phyloP scores from a whole-genome alignment of 306 rosid species.

The Amphicarpaea edgeworthii region DNA sequence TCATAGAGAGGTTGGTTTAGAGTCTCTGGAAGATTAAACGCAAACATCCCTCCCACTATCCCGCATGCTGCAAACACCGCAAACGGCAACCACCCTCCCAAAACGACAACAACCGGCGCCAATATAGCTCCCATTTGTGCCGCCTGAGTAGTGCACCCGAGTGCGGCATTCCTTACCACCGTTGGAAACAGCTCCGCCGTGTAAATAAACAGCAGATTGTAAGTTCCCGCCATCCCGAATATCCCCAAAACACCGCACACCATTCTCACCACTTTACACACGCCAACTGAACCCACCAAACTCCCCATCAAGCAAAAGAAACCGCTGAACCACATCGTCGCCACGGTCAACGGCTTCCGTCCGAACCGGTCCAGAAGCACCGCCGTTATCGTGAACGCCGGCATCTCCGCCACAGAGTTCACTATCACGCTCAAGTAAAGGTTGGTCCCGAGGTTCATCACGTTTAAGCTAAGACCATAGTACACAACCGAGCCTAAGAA shows the following conservation, averaged over 20 bases:
- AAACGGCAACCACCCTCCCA: conserved; percentile 77
- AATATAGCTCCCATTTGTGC: conserved; percentile 87
- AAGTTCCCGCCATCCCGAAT: conserved; percentile 93
- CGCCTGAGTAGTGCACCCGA: conserved; percentile 77
- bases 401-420: conserved; percentile 89
- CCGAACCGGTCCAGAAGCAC: conserved; percentile 66
- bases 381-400: conserved; percentile 80
- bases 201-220: conserved; percentile 78
- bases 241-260: conserved; percentile 80
- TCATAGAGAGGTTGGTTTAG: conserved; percentile 80
- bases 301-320: conserved; percentile 72
- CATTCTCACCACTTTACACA: conserved; percentile 67
- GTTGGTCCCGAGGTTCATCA: conserved; percentile 70
- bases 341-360: conserved; percentile 63
- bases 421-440: conserved; percentile 73
- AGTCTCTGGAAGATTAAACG: conserved; percentile 86
- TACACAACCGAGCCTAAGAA: conserved; percentile 77
- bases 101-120: conserved; percentile 88
- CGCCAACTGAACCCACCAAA: conserved; percentile 51
- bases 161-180: conserved; percentile 85
- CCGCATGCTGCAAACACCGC: conserved; percentile 76
- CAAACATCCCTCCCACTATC: conserved; percentile 68
- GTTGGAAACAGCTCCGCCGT: conserved; percentile 89
- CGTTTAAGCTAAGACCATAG: conserved; percentile 85
- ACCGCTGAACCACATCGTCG: conserved; percentile 89